phyloP scores from a whole-genome alignment of 2,329 filamentous ascomycete species.

The Sporothrix brunneoviolacea region DNA sequence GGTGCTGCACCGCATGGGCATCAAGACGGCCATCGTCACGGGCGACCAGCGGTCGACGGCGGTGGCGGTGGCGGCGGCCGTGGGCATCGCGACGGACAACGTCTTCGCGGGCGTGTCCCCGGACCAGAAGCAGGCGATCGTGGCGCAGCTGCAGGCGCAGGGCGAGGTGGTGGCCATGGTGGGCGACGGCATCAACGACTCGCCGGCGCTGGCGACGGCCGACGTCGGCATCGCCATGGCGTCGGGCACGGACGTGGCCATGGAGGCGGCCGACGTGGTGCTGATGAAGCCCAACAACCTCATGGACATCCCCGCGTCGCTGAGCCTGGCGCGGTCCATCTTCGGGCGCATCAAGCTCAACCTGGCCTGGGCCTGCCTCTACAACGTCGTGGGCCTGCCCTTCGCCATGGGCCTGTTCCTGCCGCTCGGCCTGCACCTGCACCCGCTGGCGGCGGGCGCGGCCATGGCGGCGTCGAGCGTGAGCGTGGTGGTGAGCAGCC shows the following conservation, averaged over 20 bases:
- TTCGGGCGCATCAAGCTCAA: slow-evolving; percentile 93
- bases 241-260: slow-evolving; percentile 90
- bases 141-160: slow-evolving; percentile 65
- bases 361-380: slow-evolving; percentile 83
- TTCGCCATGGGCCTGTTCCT: slow-evolving; percentile 97
- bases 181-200: slow-evolving; percentile 97
- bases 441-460: slow-evolving; percentile 88
- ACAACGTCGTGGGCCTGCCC: slow-evolving; percentile 85
- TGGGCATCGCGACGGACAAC: slow-evolving; percentile 69
- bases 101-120: slow-evolving; percentile 86
- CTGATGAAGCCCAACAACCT: slow-evolving; percentile 90
- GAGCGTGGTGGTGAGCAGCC: slow-evolving; percentile 75
- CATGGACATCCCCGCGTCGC: slow-evolving; percentile 82
- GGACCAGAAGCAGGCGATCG: slow-evolving; percentile 81
- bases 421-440: slow-evolving; percentile 78
- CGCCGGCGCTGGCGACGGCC: slow-evolving; percentile 85
- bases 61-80: slow-evolving; percentile 69
- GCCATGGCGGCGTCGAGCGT: slow-evolving; percentile 92
- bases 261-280: slow-evolving; percentile 94
- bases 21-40: slow-evolving; percentile 86
- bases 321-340: slow-evolving; percentile 75
- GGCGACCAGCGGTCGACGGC: slow-evolving; percentile 85
- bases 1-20: slow-evolving; percentile 75
- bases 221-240: slow-evolving; percentile 90
- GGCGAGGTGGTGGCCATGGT: slow-evolving; percentile 91